phyloP scores from a whole-genome alignment of 202 grass and related monocot genomes.

The Musa balbisiana region DNA sequence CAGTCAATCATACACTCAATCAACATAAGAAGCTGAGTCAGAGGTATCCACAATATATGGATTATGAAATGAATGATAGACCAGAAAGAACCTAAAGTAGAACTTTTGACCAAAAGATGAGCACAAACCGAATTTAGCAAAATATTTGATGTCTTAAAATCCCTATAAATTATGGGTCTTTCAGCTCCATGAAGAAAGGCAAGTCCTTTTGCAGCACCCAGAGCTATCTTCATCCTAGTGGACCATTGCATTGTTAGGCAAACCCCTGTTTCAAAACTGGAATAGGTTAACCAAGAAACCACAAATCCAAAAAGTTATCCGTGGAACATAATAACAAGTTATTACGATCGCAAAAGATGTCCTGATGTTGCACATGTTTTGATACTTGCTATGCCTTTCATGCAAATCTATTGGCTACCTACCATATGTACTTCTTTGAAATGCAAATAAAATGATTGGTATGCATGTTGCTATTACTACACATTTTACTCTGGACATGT shows the following conservation, averaged over 20 bases:
- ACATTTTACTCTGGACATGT: neutral
- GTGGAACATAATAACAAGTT: neutral
- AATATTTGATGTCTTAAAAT: slow-evolving; percentile 99
- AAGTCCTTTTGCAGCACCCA: slow-evolving; percentile 82
- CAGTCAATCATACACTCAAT: neutral
- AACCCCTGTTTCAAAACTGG: slow-evolving; percentile 54
- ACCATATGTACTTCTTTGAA: neutral
- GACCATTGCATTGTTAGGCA: slow-evolving; percentile 97
- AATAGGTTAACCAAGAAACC: neutral
- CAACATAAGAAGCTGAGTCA: neutral
- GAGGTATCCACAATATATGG: neutral
- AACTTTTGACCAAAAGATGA: slow-evolving; percentile 8
- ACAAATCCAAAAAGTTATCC: neutral
- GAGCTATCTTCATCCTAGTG: slow-evolving; percentile 92
- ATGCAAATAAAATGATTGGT: neutral
- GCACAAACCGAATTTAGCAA: slow-evolving; percentile 79
- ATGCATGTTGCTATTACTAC: neutral
- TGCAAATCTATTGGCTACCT: no score
- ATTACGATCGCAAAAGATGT: no score
- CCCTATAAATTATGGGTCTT: slow-evolving; percentile 96
- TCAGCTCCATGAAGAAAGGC: slow-evolving; percentile 88
- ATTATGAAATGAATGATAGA: neutral
- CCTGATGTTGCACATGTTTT: no score
- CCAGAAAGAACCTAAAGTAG: neutral
- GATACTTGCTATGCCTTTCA: no score